Base-by-base conservation (phyloP, 2,329 filamentous ascomycete species). In the Colletotrichum sp. region DNA sequence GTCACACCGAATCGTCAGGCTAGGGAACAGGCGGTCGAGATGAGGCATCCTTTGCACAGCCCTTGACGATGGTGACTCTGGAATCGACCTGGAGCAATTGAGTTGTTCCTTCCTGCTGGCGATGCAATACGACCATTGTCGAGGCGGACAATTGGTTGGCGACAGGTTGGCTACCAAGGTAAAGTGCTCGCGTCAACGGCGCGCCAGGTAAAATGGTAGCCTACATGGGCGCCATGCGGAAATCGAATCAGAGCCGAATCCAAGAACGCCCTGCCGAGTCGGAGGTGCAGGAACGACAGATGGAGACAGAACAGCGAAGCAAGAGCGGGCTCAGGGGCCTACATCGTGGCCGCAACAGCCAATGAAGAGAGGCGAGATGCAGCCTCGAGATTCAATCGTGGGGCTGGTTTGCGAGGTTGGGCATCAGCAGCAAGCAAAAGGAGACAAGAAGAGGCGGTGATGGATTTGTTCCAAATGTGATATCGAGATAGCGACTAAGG, bases 381-480 rank as follows among this genome's bases (percentile, higher is more conserved):
- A 65, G 60, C 64, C 74, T 67, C 34, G 36, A 62, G 28, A 60
- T 60, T 21, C 32, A 59, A 36, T 69, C 70, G 44, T 76, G 59
- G 70, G 73, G 64, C 57, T 60, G 26, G 36, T 55, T 39, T 32
- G 24, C 39, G 44, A 28, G 49, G 73, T 72, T 73, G 69, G 73
- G 70, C 70, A 76, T 64, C 64, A 73, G 64, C 44, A 69, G 69
- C n/a, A 65, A 69, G 69, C n/a, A 65, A 28, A 52, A 69, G 63
- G 39, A 72, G 64, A 59, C 9, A 62, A 68, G 44, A 75, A 74
- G 72, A 67, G 36, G 69, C 69, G 64, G 69, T 76, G 69, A 71
- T 59, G 59, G 73, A 75, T 67, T 52, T 52, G 62, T 52, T 28
- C 13, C 16, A 36, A 30, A 52, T 57, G 57, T 62, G 62, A 62